A percentile compares a stretch with the other conserved stretches of the same genome.
Evolutionary conservation across 441 rosid species (phyloP).

Genomic region (Pelargonium citronellum): DNA sequence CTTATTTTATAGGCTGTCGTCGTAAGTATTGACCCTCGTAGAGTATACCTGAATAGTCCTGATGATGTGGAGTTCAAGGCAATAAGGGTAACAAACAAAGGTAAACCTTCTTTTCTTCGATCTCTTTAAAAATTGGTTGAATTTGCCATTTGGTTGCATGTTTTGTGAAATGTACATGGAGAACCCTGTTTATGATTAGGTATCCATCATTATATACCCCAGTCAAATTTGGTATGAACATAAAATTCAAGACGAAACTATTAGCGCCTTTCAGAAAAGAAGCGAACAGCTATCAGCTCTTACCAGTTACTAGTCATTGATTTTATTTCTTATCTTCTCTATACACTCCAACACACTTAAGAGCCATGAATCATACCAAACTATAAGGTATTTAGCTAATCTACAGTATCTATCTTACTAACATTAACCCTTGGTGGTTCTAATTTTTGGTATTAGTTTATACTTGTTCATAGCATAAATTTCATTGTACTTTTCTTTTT

Average conservation of each 20-base stretch:
- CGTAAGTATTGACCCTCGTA: constrained; percentile 92
- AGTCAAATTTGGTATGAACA: background rate
- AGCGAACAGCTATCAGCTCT: background rate
- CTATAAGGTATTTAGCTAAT: background rate
- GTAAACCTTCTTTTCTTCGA: constrained; percentile 29
- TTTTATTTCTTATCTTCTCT: background rate
- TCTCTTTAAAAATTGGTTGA: constrained; percentile 9
- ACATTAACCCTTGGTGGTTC: background rate
- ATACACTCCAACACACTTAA: background rate
- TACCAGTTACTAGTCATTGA: background rate
- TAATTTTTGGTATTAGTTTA: background rate
- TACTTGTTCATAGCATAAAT: background rate
- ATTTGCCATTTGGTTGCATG: constrained; percentile 14
- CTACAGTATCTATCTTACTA: background rate
- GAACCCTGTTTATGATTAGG: background rate
- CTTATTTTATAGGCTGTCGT: constrained; percentile 77
- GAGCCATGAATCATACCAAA: background rate
- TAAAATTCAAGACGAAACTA: background rate
- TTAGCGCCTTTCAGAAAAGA: background rate
- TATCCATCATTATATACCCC: background rate
- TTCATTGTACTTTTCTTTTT: background rate
- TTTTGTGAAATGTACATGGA: background rate
- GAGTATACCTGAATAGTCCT: constrained; percentile 66
- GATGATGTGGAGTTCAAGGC: constrained; percentile 68
- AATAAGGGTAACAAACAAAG: constrained; percentile 53